These are phyloP conservation scores for Nowakowskiella sp. DNA, from an alignment of 192 early-diverging fungal genomes.

Conservation along the genomic window DNA sequence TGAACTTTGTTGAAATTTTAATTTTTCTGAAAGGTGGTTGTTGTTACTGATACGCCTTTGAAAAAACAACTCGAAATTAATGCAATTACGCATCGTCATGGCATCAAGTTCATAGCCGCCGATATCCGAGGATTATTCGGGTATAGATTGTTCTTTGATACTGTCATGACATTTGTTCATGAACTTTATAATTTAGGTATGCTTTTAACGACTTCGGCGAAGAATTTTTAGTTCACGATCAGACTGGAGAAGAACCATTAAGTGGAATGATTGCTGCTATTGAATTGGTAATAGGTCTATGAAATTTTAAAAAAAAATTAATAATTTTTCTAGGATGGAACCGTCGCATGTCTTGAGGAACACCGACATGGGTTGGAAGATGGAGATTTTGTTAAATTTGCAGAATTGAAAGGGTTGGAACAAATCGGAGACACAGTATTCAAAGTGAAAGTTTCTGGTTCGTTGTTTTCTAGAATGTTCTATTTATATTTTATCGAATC, in stretches of 20 bases:
- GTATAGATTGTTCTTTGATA: constrained; percentile 20
- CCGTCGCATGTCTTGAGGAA: constrained; percentile 94
- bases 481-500: neutral
- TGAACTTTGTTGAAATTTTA: neutral
- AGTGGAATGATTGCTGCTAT: constrained; percentile 84
- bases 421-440: constrained; percentile 67
- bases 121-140: constrained; percentile 90
- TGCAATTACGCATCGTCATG: constrained; percentile 52
- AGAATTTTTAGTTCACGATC: constrained; percentile 75
- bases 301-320: constrained; percentile 5
- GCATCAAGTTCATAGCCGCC: constrained; percentile 80
- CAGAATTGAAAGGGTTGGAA: constrained; percentile 87
- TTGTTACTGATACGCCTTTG: constrained; percentile 74
- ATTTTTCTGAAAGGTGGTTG: constrained; percentile 56
- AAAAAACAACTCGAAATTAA: constrained; percentile 76
- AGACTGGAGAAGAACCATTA: constrained; percentile 87
- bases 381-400: constrained; percentile 91
- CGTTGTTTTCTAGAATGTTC: neutral
- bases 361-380: constrained; percentile 96
- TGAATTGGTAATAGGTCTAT: constrained; percentile 24
- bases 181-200: constrained; percentile 30
- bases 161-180: constrained; percentile 2
- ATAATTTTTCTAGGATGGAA: constrained; percentile 59
- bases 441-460: constrained; percentile 63
- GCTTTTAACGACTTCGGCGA: constrained; percentile 95